A percentile compares a stretch with the other conserved stretches of the same genome.
These are phyloP conservation scores for Botrytis cinerea DNA, from an alignment of 2,329 filamentous ascomycete species.

Conservation along the genomic window DNA sequence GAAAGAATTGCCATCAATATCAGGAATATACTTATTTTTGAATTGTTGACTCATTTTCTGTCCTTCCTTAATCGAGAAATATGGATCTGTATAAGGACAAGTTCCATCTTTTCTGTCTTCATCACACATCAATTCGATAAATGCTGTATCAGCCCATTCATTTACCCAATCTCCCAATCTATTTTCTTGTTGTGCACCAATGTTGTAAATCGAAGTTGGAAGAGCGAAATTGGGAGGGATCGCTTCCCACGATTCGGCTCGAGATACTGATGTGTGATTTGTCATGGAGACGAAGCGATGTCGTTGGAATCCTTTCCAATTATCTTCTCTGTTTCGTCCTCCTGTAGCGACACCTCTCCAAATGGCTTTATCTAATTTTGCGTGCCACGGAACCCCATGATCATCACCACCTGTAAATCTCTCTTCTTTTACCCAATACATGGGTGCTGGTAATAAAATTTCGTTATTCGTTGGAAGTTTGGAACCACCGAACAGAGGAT, in stretches of 20 bases:
- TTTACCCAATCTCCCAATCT: slow-evolving; percentile 44
- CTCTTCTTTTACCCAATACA: slow-evolving; percentile 63
- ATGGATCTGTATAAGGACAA: slow-evolving; percentile 47
- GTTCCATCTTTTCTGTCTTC: slow-evolving; percentile 46
- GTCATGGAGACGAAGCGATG: slow-evolving; percentile 58
- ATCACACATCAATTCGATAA: slow-evolving; percentile 49
- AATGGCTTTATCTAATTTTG: slow-evolving; percentile 56
- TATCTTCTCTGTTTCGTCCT: slow-evolving; percentile 51
- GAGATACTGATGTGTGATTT: slow-evolving; percentile 48
- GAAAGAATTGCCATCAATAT: slow-evolving; percentile 76
- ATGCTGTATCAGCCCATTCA: slow-evolving; percentile 42
- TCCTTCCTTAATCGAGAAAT: slow-evolving; percentile 47
- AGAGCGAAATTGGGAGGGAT: slow-evolving; percentile 55
- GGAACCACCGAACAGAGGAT: slow-evolving; percentile 63
- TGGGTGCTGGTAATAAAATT: slow-evolving; percentile 63
- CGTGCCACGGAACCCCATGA: slow-evolving; percentile 58
- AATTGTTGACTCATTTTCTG: slow-evolving; percentile 61
- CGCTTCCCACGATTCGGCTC: slow-evolving; percentile 38
- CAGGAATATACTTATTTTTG: slow-evolving; percentile 67
- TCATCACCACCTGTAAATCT: slow-evolving; percentile 58
- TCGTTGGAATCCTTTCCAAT: slow-evolving; percentile 57
- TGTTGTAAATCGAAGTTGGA: slow-evolving; percentile 50
- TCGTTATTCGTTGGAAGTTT: slow-evolving; percentile 65
- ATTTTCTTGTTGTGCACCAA: slow-evolving; percentile 48
- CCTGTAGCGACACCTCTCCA: slow-evolving; percentile 69